Evolutionary conservation across 176 grass and related monocot genomes (phyloP).

Genomic region (Hyparrhenia diplandra): DNA sequence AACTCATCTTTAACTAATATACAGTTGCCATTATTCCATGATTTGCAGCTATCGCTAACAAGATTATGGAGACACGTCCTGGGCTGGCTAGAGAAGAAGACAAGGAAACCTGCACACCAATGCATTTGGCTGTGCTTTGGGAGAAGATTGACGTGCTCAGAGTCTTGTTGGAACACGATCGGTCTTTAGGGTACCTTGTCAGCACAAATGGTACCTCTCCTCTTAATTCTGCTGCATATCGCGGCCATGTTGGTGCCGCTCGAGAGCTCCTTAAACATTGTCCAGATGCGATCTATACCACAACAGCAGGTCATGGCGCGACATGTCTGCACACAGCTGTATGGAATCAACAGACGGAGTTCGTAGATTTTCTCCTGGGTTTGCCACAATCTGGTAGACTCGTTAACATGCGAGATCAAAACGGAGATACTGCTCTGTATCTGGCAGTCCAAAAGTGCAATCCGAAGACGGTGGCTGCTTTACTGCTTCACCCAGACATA

Average conservation of each 20-base stretch:
- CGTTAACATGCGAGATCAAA: background rate
- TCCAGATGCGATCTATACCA: background rate
- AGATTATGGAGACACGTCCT: background rate
- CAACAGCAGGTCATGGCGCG: too few relatives aligned
- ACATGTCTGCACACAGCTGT: background rate
- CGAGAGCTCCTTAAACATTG: background rate
- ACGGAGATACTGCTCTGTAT: conserved; percentile 16
- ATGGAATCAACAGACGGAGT: fast-evolving
- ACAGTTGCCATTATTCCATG: too few relatives aligned
- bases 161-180: background rate
- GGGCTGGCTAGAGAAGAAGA: background rate
- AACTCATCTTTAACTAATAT: too few relatives aligned
- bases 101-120: background rate
- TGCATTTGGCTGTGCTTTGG: background rate
- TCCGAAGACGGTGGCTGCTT: conserved; percentile 11
- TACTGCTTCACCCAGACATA: conserved; percentile 3
- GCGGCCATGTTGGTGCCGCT: background rate
- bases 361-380: background rate
- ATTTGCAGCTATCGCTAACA: background rate
- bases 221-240: fast-evolving
- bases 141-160: background rate
- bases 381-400: background rate
- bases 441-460: background rate
- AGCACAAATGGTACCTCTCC: background rate
- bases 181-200: background rate